phyloP scores from a whole-genome alignment of 2,329 filamentous ascomycete species.

The Hypoxylon sp. region DNA sequence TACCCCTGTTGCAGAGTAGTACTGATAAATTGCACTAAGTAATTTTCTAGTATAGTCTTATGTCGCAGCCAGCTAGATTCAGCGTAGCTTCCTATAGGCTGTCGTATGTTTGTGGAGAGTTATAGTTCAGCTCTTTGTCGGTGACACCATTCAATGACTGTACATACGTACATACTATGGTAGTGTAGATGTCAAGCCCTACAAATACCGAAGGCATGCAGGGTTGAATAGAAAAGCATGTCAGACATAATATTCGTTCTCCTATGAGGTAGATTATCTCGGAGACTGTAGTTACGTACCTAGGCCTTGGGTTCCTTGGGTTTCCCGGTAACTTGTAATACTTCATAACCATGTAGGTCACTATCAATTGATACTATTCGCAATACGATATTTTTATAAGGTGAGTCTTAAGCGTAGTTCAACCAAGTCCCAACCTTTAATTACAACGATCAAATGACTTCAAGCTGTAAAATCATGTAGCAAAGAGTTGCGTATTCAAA shows the following conservation, averaged over 20 bases:
- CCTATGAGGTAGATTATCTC: neutral
- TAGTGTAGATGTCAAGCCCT: neutral
- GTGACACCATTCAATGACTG: neutral
- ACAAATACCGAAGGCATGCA: neutral
- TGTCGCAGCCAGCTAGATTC: slow-evolving; percentile 6
- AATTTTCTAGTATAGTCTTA: neutral
- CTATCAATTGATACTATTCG: neutral
- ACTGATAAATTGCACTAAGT: neutral
- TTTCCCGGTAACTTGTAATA: neutral
- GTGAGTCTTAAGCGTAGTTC: neutral
- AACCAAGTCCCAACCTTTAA: neutral
- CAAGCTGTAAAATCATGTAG: neutral
- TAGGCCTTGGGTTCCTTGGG: neutral
- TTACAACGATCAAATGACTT: neutral
- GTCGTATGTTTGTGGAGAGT: slow-evolving; percentile 16
- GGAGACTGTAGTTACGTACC: neutral
- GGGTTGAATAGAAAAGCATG: neutral
- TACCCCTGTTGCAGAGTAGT: neutral
- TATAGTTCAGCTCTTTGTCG: neutral
- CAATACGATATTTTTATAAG: neutral
- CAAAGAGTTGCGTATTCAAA: neutral
- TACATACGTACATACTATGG: too few species aligned
- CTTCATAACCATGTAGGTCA: neutral
- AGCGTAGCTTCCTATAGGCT: slow-evolving; percentile 17
- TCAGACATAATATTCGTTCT: neutral